Percentiles rank a stretch among this genome's conserved stretches.
phyloP scores from a whole-genome alignment of 495 filamentous ascomycete genomes.

The Pyrenula aspistea region DNA sequence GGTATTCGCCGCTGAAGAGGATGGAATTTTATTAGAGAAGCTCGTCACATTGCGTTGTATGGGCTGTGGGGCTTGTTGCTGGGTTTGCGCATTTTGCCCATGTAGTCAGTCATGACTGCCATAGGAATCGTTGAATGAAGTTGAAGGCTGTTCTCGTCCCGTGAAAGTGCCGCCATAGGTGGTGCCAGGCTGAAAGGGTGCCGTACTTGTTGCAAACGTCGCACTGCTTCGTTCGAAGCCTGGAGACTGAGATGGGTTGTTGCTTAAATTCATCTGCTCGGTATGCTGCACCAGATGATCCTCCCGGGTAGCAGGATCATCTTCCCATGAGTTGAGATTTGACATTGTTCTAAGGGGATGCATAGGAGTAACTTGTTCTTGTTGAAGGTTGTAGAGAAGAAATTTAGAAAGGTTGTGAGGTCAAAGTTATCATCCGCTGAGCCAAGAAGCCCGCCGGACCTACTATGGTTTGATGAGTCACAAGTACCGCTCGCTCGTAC shows the following conservation, averaged over 20 bases:
- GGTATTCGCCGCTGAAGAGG: constrained; percentile 31
- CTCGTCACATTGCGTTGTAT: constrained; percentile 36
- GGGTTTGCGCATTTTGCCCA: constrained; percentile 38
- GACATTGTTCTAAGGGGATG: too few relatives aligned
- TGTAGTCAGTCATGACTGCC: constrained; percentile 41
- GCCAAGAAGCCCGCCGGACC: too few relatives aligned
- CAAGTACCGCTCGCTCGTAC: too few relatives aligned
- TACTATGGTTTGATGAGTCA: too few relatives aligned
- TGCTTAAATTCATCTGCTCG: constrained; percentile 63
- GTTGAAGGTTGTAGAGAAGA: too few relatives aligned
- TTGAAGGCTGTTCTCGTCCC: constrained; percentile 4
- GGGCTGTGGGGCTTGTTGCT: constrained; percentile 40
- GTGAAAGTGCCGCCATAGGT: too few relatives aligned
- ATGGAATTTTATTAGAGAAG: too few relatives aligned
- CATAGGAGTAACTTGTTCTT: too few relatives aligned
- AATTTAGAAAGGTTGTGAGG: too few relatives aligned
- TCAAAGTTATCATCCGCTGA: too few relatives aligned
- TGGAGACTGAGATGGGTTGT: constrained; percentile 33
- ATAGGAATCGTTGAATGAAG: constrained; percentile 23
- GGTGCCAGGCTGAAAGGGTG: constrained; percentile 65
- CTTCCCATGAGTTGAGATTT: constrained; percentile 86
- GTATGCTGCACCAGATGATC: constrained; percentile 71
- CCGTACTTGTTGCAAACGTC: constrained; percentile 64
- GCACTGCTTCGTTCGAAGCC: constrained; percentile 17
- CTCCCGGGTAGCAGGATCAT: constrained; percentile 80